A percentile compares a stretch with the other conserved stretches of the same genome.
phyloP scores from a whole-genome alignment of 306 rosid species.

The Trifolium dubium region DNA sequence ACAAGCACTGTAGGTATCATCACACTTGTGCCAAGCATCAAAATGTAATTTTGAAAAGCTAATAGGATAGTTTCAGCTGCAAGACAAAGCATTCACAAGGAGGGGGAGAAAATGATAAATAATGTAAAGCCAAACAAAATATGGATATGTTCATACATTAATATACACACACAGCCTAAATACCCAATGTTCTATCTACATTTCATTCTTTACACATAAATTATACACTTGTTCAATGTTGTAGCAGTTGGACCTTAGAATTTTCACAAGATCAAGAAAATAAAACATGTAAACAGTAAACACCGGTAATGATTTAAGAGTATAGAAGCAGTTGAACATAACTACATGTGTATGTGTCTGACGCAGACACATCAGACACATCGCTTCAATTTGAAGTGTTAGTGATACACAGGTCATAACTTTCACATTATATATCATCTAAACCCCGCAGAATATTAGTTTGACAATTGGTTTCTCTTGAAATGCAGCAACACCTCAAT shows the following conservation, averaged over 20 bases:
- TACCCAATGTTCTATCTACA: neutral
- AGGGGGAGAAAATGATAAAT: neutral
- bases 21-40: slow-evolving; percentile 95
- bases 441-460: neutral
- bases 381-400: neutral
- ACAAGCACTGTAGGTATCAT: slow-evolving; percentile 87
- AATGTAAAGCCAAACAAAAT: slow-evolving; percentile 8
- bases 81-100: slow-evolving; percentile 45
- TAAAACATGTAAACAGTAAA: neutral
- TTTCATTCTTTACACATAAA: neutral
- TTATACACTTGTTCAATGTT: slow-evolving; percentile 1
- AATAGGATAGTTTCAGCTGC: slow-evolving; percentile 87
- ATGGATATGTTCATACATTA: neutral
- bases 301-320: neutral
- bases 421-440: neutral
- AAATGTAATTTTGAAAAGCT: slow-evolving; percentile 94
- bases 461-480: neutral
- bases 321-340: neutral
- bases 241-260: neutral
- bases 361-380: neutral
- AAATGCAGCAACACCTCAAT: neutral
- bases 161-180: slow-evolving; percentile 8
- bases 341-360: neutral
- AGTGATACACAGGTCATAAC: neutral
- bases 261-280: neutral